phyloP scores from a whole-genome alignment of 2,329 filamentous ascomycete species.

The Fusarium armeniacum region DNA sequence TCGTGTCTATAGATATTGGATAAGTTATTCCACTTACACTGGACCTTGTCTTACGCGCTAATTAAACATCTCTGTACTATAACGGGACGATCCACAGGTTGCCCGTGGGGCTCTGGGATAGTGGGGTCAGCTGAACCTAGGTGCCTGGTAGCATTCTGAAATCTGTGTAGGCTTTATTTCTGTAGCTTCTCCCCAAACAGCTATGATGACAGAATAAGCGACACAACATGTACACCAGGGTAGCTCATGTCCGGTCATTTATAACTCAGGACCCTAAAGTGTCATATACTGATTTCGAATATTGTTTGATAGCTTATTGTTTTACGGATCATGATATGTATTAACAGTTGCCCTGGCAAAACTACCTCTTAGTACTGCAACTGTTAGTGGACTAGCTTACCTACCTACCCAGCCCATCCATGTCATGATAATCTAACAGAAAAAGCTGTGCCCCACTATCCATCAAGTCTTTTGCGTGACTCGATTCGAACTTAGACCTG shows the following conservation, averaged over 20 bases:
- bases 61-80: slow-evolving; percentile 9
- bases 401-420: not conserved
- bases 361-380: not conserved
- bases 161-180: slow-evolving; percentile 24
- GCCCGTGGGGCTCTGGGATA: slow-evolving; percentile 5
- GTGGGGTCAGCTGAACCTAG: slow-evolving; percentile 9
- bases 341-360: not conserved
- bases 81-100: slow-evolving; percentile 32
- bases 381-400: not conserved
- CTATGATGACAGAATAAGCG: slow-evolving; percentile 17
- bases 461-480: slow-evolving; percentile 35
- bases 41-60: slow-evolving; percentile 17
- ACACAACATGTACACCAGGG: not conserved
- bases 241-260: too few species aligned
- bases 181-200: not conserved
- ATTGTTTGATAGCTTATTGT: too few species aligned
- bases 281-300: not conserved
- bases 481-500: slow-evolving; percentile 24
- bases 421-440: slow-evolving; percentile 32
- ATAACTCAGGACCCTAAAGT: not conserved
- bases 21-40: slow-evolving; percentile 10
- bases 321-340: not conserved
- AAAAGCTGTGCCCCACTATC: slow-evolving; percentile 31
- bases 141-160: not conserved
- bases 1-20: not conserved